A percentile compares a stretch with the other conserved stretches of the same genome.
phyloP scores from a whole-genome alignment of 495 filamentous ascomycete species.

The Lentithecium fluviatile region DNA sequence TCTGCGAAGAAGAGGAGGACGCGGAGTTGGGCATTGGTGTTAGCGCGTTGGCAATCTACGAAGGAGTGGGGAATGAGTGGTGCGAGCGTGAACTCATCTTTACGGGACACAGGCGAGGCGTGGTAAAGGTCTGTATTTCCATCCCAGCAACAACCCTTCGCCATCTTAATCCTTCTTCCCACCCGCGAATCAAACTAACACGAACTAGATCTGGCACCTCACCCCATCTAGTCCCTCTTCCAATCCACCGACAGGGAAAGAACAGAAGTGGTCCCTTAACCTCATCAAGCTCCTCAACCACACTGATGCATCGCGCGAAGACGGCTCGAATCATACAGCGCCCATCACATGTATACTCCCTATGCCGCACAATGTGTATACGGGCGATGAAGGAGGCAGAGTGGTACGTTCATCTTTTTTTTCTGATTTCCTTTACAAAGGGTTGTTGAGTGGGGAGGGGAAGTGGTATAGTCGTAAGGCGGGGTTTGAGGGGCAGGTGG shows the following conservation, averaged over 20 bases:
- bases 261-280: conserved; percentile 52
- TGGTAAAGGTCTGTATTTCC: conserved; percentile 63
- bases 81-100: conserved; percentile 82
- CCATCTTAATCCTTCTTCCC: not conserved
- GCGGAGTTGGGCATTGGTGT: conserved; percentile 56
- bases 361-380: conserved; percentile 81
- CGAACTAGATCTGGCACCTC: conserved; percentile 55
- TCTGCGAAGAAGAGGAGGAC: conserved; percentile 61
- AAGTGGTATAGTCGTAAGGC: not conserved
- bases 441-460: not conserved
- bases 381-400: conserved; percentile 52
- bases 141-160: too few relatives aligned
- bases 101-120: conserved; percentile 79
- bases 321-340: conserved; percentile 71
- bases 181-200: not conserved
- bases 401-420: conserved; percentile 33
- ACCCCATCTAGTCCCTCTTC: conserved; percentile 48
- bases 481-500: conserved; percentile 10
- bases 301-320: conserved; percentile 68
- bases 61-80: conserved; percentile 90
- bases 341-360: conserved; percentile 85
- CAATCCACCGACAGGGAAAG: conserved; percentile 1
- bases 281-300: conserved; percentile 80
- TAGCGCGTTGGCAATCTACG: conserved; percentile 85
- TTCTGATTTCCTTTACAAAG: conserved; percentile 6